Percentiles rank a stretch among this genome's conserved stretches.
Evolutionary conservation across 495 filamentous ascomycete genomes (phyloP).

Genomic region (Annulohypoxylon stygium): DNA sequence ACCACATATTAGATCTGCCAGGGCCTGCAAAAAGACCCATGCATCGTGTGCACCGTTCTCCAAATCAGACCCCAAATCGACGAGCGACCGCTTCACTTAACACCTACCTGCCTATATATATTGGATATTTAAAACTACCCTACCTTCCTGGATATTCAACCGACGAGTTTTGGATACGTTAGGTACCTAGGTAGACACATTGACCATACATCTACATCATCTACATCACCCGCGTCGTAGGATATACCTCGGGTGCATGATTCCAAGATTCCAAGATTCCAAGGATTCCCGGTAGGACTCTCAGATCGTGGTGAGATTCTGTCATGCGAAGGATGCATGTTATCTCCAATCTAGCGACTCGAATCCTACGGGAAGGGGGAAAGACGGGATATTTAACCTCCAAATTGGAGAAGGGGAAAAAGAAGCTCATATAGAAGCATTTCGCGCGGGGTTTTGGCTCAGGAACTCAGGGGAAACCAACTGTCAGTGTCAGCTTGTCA

Average conservation of each 20-base stretch:
- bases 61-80: constrained; percentile 37
- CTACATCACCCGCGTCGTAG: constrained; percentile 27
- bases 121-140: constrained; percentile 33
- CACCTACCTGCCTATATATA: constrained; percentile 13
- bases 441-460: constrained; percentile 19
- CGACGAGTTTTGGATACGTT: constrained; percentile 37
- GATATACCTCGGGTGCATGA: constrained; percentile 11
- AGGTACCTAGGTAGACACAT: background rate
- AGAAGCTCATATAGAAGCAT: constrained; percentile 7
- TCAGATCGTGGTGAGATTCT: constrained; percentile 27
- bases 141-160: constrained; percentile 9
- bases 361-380: constrained; percentile 36
- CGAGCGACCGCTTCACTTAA: constrained; percentile 14
- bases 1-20: constrained; percentile 15
- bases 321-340: constrained; percentile 23
- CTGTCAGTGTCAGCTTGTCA: constrained; percentile 25
- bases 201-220: too few species aligned
- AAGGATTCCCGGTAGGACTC: constrained; percentile 29
- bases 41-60: constrained; percentile 23
- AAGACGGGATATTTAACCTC: constrained; percentile 13
- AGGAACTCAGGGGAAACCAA: constrained; percentile 26
- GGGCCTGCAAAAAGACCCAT: constrained; percentile 22
- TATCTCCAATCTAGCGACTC: constrained; percentile 21
- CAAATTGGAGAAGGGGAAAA: constrained; percentile 6
- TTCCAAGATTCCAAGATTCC: constrained; percentile 20